A percentile compares a stretch with the other conserved stretches of the same genome.
Evolutionary conservation across 1,284 basidiomycete species (phyloP).

Genomic region (Kwoniella shivajii): DNA sequence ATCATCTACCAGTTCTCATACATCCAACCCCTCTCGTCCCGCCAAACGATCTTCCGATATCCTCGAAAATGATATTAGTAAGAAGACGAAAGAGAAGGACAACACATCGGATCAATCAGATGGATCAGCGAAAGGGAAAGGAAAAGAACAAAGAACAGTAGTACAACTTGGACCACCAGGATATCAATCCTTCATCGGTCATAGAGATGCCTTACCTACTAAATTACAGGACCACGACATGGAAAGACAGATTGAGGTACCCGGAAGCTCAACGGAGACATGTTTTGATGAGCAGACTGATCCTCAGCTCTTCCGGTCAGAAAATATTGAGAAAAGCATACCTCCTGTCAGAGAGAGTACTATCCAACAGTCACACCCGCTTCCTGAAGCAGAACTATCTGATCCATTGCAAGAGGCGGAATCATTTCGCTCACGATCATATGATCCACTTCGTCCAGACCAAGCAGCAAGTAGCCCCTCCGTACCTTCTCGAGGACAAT

Average conservation of each 20-base stretch:
- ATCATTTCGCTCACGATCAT: not conserved
- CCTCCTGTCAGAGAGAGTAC: not conserved
- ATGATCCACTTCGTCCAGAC: no score
- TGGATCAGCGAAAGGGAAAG: not conserved
- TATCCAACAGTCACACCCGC: no score
- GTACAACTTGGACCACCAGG: conserved; percentile 5
- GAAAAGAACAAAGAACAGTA: not conserved
- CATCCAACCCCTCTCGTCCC: not conserved
- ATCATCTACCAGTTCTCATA: not conserved
- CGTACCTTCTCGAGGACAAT: not conserved
- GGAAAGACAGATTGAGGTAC: not conserved
- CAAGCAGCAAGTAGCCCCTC: not conserved
- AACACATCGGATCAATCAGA: not conserved
- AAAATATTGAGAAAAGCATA: not conserved
- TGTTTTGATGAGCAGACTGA: no score
- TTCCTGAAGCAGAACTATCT: not conserved
- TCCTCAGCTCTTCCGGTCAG: no score
- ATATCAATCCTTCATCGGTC: not conserved
- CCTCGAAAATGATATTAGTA: not conserved
- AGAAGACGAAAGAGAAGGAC: not conserved
- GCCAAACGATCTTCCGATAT: not conserved
- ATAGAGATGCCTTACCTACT: not conserved
- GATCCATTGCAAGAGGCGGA: not conserved
- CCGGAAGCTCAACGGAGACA: no score
- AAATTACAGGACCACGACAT: not conserved